Evolutionary conservation across 208 protist species (phyloP), one percentile per base, ranked within the genome.

Genomic region (Endotrypanum monterogeii): DNA sequence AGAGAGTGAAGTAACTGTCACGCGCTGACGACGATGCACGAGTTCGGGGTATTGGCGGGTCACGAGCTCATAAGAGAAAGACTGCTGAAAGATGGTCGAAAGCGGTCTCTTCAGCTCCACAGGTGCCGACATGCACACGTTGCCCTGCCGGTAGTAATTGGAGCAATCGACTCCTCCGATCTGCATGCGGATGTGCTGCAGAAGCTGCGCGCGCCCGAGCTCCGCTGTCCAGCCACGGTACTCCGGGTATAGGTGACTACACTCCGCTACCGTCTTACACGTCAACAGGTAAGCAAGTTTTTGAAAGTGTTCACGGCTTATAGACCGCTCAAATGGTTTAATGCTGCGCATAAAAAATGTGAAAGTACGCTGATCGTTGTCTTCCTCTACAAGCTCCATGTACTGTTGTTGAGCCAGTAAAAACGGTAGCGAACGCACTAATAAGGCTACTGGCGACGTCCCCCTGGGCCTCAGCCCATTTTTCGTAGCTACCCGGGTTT

Each of bases 331-430:
- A 41, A 94, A 80, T 1, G 90, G 89, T 58, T 97, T 97, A 68
- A 97, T 89, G 62, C 71, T 79, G 48, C 87, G 88, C 82, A 95
- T 88, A 37, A 97, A 97, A 71, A 97, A 97, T 23, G 80, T 79
- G 75, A 89, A 93, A 28, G 84, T 80, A 23, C 89, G 82, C 67
- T 95, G 89, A 54, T 83, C 82, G 74, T 91, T 85, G 71, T 95
- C 88, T 54, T 89, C 76, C 57, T 93, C 92, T n/a, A 97, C 82
- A 3, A 94, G 78, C 69, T 97, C 90, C 41, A 97, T 76, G 76
- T 93, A 93, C 73, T 97, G 90, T 69, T 94, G 87, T 71, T 95
- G 80, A 14, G 84, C 80, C 8, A 97, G 63, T 9, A 95, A 62
- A 48, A 94, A 92, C 2, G 90, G 90, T 2, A 97, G 77, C 39